Evolutionary conservation across 768 basidiomycete species (phyloP).

Genomic region (Russula olivacea): DNA sequence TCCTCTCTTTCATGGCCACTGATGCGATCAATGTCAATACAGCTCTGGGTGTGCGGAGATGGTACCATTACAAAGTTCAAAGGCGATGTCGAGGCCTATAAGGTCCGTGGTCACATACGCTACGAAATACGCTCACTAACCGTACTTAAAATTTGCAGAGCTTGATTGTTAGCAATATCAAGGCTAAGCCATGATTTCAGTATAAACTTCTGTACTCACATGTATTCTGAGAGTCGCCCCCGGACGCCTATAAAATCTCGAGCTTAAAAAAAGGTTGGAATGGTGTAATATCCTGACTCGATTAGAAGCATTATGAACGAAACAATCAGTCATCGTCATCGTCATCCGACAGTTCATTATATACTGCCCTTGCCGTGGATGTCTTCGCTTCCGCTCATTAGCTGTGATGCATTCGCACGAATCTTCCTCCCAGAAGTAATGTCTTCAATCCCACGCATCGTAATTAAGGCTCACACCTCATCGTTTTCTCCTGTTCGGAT

Average conservation of each 20-base stretch:
- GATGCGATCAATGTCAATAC: constrained; percentile 7
- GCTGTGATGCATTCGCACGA: too few relatives aligned
- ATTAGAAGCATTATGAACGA: too few relatives aligned
- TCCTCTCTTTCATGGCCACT: background rate
- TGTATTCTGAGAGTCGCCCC: constrained; percentile 7
- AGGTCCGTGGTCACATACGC: constrained; percentile 41
- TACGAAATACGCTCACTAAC: background rate
- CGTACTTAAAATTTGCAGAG: background rate
- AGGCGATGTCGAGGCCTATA: constrained; percentile 89
- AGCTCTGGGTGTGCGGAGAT: constrained; percentile 94
- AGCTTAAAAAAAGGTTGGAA: background rate
- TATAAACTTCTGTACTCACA: background rate
- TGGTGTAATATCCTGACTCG: too few relatives aligned
- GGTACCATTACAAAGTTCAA: constrained; percentile 75
- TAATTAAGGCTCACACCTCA: too few relatives aligned
- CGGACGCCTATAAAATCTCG: background rate
- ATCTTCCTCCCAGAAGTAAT: too few relatives aligned
- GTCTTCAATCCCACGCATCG: too few relatives aligned
- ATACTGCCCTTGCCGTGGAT: too few relatives aligned
- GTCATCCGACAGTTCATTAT: too few relatives aligned
- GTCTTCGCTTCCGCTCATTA: too few relatives aligned
- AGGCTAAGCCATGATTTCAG: constrained; percentile 29
- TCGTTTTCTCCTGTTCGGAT: too few relatives aligned
- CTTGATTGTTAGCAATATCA: constrained; percentile 33
- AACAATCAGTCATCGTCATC: too few relatives aligned